Evolutionary conservation across 2,329 filamentous ascomycete species (phyloP).

Genomic region (Colletotrichum sidae): DNA sequence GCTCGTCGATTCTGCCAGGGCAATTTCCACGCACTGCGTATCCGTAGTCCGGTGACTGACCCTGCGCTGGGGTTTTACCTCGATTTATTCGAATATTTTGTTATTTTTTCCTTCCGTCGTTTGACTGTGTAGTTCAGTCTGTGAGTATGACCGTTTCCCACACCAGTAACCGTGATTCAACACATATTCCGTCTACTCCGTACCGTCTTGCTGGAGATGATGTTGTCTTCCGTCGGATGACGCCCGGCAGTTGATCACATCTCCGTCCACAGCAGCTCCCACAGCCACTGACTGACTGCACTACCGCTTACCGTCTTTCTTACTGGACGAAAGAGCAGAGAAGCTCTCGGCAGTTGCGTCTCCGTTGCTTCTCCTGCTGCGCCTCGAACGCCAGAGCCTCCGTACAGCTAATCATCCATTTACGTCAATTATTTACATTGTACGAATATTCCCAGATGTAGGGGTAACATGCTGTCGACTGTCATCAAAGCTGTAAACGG

Average conservation of each 20-base stretch:
- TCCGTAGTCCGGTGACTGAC: not conserved
- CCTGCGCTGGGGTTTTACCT: not conserved
- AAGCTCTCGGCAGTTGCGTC: slow-evolving; percentile 3
- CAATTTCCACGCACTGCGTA: not conserved
- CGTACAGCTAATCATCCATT: not conserved
- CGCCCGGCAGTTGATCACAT: slow-evolving; percentile 13
- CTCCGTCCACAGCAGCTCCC: not conserved
- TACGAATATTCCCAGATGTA: not conserved
- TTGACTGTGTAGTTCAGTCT: not conserved
- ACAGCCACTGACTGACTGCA: not conserved
- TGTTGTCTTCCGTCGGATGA: slow-evolving; percentile 9
- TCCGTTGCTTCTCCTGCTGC: not conserved
- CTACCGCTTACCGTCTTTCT: not conserved
- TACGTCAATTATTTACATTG: not conserved
- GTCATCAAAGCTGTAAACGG: slow-evolving; percentile 3
- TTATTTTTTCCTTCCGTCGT: slow-evolving; percentile 8
- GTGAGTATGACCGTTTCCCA: not conserved
- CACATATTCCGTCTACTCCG: not conserved
- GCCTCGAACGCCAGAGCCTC: slow-evolving; percentile 7
- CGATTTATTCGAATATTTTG: slow-evolving; percentile 5
- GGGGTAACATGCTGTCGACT: too few species aligned
- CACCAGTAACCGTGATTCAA: too few species aligned
- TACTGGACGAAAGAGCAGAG: slow-evolving; percentile 1
- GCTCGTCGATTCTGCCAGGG: slow-evolving; percentile 3
- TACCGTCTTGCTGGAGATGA: not conserved